A percentile compares a stretch with the other conserved stretches of the same genome.
Evolutionary conservation across 495 filamentous ascomycete genomes (phyloP).

Genomic region (Penicillium bovifimosum): DNA sequence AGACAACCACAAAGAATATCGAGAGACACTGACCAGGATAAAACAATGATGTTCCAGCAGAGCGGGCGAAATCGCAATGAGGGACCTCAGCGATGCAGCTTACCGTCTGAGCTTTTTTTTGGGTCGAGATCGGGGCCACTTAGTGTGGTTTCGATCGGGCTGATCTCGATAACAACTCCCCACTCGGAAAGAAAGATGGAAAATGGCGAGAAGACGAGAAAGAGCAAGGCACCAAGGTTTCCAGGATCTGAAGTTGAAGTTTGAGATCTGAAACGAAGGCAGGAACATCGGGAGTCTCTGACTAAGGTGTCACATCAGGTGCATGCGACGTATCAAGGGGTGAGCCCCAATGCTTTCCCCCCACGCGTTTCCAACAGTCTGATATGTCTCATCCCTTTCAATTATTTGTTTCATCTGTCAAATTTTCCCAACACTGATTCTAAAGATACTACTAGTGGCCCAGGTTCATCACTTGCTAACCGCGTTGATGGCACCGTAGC

Average conservation of each 20-base stretch:
- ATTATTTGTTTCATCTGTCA: neutral
- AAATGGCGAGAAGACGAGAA: neutral
- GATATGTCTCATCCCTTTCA: slow-evolving; percentile 11
- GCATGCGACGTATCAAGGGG: slow-evolving; percentile 12
- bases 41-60: neutral
- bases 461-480: neutral
- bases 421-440: neutral
- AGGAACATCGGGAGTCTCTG: slow-evolving; percentile 2
- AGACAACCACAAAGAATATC: neutral
- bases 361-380: slow-evolving; percentile 16
- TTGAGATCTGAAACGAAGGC: neutral
- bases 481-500: neutral
- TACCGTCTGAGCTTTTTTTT: slow-evolving; percentile 24
- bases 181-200: neutral
- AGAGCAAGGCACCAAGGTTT: neutral
- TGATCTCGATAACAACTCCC: slow-evolving; percentile 18
- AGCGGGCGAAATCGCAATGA: slow-evolving; percentile 14
- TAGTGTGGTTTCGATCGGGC: slow-evolving; percentile 21
- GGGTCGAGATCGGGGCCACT: slow-evolving; percentile 20
- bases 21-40: slow-evolving; percentile 4
- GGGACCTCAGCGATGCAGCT: slow-evolving; percentile 4
- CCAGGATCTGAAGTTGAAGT: neutral
- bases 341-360: neutral
- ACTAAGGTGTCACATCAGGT: slow-evolving; percentile 1
- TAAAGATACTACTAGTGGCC: neutral